Conservation (phyloP, 1,284 basidiomycete species). For the Rhodotorula sp. region DNA sequence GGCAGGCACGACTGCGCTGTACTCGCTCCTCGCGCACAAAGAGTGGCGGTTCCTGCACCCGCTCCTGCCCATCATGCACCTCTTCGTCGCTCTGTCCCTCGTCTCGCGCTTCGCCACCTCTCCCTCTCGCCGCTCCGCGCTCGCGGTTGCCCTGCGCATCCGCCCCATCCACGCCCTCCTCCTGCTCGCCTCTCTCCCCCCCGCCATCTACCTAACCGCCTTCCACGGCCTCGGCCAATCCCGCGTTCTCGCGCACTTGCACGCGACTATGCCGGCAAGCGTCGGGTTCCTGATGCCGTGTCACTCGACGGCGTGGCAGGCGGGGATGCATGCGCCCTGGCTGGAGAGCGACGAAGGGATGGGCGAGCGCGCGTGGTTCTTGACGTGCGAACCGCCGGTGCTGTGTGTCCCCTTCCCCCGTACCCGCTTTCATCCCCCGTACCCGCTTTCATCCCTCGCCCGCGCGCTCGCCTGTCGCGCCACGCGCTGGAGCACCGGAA, state of each 20-base stretch:
- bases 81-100: slow-evolving; percentile 74
- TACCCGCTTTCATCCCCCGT: neutral
- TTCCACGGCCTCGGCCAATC: slow-evolving; percentile 79
- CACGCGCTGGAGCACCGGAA: neutral
- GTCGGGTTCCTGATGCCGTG: slow-evolving; percentile 93
- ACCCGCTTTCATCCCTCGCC: neutral
- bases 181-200: slow-evolving; percentile 57
- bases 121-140: slow-evolving; percentile 43
- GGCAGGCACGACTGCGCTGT: slow-evolving; percentile 59
- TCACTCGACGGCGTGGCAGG: slow-evolving; percentile 95
- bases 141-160: slow-evolving; percentile 30
- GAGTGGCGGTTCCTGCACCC: slow-evolving; percentile 98
- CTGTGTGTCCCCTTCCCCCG: slow-evolving; percentile 56
- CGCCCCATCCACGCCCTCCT: slow-evolving; percentile 52
- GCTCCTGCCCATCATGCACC: slow-evolving; percentile 77
- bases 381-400: slow-evolving; percentile 89
- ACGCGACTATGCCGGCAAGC: slow-evolving; percentile 52
- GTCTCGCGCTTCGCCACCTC: slow-evolving; percentile 48
- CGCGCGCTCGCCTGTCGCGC: neutral
- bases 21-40: slow-evolving; percentile 84
- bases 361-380: slow-evolving; percentile 67
- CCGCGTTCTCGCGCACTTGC: slow-evolving; percentile 60
- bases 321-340: slow-evolving; percentile 74
- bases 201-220: slow-evolving; percentile 65
- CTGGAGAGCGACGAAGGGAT: slow-evolving; percentile 48